Evolutionary conservation across 495 filamentous ascomycete genomes (phyloP), one percentile per base, ranked within the genome.

Genomic region (Trichoderma erinaceum): DNA sequence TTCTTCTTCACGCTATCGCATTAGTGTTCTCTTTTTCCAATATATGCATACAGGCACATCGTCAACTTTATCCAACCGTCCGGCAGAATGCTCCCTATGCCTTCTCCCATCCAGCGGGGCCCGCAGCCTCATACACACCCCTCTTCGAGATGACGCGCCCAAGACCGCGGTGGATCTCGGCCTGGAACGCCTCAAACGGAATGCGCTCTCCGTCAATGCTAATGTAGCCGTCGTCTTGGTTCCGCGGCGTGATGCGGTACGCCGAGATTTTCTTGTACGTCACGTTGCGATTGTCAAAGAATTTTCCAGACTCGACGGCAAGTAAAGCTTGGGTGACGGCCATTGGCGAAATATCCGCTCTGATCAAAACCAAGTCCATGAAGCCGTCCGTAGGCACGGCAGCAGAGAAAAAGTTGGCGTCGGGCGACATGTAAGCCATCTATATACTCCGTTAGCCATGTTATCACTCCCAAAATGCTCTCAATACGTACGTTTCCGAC

Each of bases 181-280:
- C 92, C 78, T 99, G 95, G 76, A 97, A 94, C 0, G 91, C 88
- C 68, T 88, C 88, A 72, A 93, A 97, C 1, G 92, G 90, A 13
- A 96, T 80, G 27, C 86, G 81, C 77, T 99, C 95, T 32, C 95
- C 95, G 71, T 99, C 95, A 72, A 99, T 92, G 74, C 92, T 94
- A 76, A 99, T 93, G 77, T 92, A 95, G 5, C 95, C 92, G 63
- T 84, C 81, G 63, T 82, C 69, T 79, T 87, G 80, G 64, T 84
- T 78, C 25, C 87, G 88, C 0, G 95, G 95, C 0, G 89, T 86
- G 69, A 99, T 87, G 43, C 95, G 85, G 74, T 92, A 99, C 0
- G 87, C 94, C 41, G 80, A 79, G 4, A 96, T 83, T 75, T 99
- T 99, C 67, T 87, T 84, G 72, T 97, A 92, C 15, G 83, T 81